phyloP scores from a whole-genome alignment of 2,329 filamentous ascomycete species.

The Biscogniauxia mediterranea region DNA sequence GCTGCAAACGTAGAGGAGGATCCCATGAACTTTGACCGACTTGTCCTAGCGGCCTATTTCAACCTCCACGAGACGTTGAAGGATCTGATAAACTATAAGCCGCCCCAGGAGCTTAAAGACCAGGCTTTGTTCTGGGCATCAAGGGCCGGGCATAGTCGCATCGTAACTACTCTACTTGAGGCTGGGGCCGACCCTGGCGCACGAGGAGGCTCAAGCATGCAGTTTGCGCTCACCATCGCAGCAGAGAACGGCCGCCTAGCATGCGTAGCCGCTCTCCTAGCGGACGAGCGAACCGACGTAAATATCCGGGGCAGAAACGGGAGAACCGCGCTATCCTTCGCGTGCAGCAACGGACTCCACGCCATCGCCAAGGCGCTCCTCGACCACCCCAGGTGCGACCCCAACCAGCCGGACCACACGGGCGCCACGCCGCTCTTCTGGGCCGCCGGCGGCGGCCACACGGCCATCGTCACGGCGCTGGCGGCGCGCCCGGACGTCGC shows the following conservation, averaged over 20 bases:
- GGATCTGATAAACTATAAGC: conserved; percentile 13
- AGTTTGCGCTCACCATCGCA: conserved; percentile 32
- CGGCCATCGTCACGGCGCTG: conserved; percentile 24
- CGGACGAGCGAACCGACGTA: conserved; percentile 24
- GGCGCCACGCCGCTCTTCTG: conserved; percentile 34
- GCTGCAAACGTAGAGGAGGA: conserved; percentile 21
- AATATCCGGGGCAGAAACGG: conserved; percentile 22
- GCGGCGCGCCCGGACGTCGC: conserved; percentile 22
- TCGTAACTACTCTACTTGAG: conserved; percentile 24
- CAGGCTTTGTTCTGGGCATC: conserved; percentile 34
- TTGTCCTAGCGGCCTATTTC: conserved; percentile 35
- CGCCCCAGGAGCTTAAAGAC: conserved; percentile 11
- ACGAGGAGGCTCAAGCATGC: conserved; percentile 8
- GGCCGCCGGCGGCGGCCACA: conserved; percentile 29
- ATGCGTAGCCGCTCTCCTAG: conserved; percentile 27
- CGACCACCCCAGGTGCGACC: conserved; percentile 13
- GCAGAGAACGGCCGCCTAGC: conserved; percentile 29
- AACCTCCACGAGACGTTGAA: conserved; percentile 26
- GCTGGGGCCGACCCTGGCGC: conserved; percentile 23
- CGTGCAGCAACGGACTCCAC: conserved; percentile 31
- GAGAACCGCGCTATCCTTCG: conserved; percentile 34
- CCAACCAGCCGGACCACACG: conserved; percentile 25
- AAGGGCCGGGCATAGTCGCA: conserved; percentile 21
- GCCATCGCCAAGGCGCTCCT: conserved; percentile 31
- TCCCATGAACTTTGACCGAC: conserved; percentile 20